A percentile compares a stretch with the other conserved stretches of the same genome.
Conservation (phyloP, 345 rosid species). For the Kandelia obovata region DNA sequence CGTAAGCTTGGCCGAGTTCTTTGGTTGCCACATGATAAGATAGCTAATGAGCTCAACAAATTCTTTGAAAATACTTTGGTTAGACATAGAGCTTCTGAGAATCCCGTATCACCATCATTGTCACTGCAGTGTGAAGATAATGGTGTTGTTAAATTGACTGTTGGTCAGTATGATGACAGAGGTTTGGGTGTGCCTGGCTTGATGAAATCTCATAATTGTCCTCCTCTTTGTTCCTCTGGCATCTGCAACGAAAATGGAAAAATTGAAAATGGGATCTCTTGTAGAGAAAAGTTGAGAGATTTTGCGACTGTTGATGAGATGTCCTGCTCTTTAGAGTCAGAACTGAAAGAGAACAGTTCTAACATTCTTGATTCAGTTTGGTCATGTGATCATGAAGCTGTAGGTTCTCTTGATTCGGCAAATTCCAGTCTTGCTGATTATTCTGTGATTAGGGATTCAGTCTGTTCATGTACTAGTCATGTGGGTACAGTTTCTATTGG, state of each 20-base stretch:
- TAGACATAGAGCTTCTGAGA: constrained; percentile 23
- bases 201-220: constrained; percentile 3
- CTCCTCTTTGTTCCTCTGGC: background rate
- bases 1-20: constrained; percentile 71
- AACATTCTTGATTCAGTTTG: no score
- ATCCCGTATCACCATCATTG: constrained; percentile 5
- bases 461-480: constrained; percentile 8
- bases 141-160: constrained; percentile 5
- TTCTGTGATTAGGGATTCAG: constrained; percentile 6
- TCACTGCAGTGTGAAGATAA: constrained; percentile 15
- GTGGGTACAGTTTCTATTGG: constrained; percentile 5
- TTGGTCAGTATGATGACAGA: constrained; percentile 2
- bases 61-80: constrained; percentile 50
- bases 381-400: no score
- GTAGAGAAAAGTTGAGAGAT: background rate
- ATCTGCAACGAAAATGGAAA: constrained; percentile 7
- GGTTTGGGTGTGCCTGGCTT: background rate
- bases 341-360: constrained; percentile 12
- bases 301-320: background rate
- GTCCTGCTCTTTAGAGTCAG: constrained; percentile 7
- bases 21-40: constrained; percentile 48
- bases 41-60: constrained; percentile 53
- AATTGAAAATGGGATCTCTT: constrained; percentile 10
- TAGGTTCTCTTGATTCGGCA: no score
- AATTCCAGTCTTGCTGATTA: background rate